Conservation (phyloP, 2,329 filamentous ascomycete genomes). For the Fusarium sp. region DNA sequence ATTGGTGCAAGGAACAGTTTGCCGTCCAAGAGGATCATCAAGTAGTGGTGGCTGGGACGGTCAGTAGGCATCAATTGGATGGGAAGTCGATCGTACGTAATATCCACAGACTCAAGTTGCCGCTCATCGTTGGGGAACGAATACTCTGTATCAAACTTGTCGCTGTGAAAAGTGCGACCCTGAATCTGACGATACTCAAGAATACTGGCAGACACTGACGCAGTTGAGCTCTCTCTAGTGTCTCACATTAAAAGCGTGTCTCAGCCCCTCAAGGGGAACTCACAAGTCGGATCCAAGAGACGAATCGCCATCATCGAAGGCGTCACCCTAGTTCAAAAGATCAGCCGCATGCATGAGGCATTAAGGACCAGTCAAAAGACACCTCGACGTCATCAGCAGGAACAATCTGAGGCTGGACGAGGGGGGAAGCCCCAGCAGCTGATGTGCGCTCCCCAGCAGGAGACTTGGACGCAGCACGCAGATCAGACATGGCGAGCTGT, state of each 20-base stretch:
- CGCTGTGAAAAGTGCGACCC: slow-evolving; percentile 28
- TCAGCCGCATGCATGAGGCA: background rate
- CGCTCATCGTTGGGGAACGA: slow-evolving; percentile 22
- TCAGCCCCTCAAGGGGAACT: background rate
- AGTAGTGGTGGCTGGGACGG: slow-evolving; percentile 13
- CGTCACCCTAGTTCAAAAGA: background rate
- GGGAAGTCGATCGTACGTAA: slow-evolving; percentile 1
- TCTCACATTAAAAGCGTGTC: background rate
- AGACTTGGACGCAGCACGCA: background rate
- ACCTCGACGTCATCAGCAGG: background rate
- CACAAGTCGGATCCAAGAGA: background rate
- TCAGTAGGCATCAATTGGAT: background rate
- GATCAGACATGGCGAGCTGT: background rate
- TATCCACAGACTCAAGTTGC: slow-evolving; percentile 21
- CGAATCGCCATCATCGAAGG: background rate
- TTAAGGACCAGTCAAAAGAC: background rate
- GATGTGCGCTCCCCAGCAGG: background rate
- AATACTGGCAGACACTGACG: slow-evolving; percentile 22
- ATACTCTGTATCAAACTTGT: slow-evolving; percentile 21
- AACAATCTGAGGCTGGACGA: background rate
- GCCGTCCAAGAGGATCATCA: slow-evolving; percentile 10
- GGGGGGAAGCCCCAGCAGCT: background rate
- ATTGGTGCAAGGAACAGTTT: slow-evolving; percentile 13
- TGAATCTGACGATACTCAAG: slow-evolving; percentile 26
- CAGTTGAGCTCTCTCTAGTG: slow-evolving; percentile 18